Base-by-base conservation (phyloP, 805 yeast genomes). In the Lipomyces oligophaga region DNA sequence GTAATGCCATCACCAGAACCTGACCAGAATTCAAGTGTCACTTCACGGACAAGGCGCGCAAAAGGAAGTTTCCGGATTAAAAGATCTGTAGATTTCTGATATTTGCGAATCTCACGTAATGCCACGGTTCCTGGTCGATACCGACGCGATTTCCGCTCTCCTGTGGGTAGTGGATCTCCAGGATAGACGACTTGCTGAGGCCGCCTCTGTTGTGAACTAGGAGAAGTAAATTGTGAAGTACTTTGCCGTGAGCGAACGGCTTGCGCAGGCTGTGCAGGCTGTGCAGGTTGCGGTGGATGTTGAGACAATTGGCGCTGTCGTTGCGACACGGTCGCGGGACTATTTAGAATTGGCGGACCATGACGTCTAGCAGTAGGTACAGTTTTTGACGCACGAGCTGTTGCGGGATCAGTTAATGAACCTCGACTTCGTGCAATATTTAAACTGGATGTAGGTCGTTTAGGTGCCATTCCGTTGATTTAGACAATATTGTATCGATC, bases 101-200 rank as follows among this genome's bases (percentile, higher is more conserved):
- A 90, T 79, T 94, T 83, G 78, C 96, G 84, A 67, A 93, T 86
- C 77, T 90, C 97, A 76, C 95, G 83, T 70, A 87, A 78, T 55
- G 97, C 97, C 67, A 85, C 93, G 65, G 93, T 85, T 80, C 94
- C 94, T 67, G 94, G 94, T 84, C 84, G 84, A 76, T 84, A 84
- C 79, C 94, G 82, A 83, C 93, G 58, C 89, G 88, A 76, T 83
- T 84, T 83, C 83, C 84, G n/a, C n/a, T n/a, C n/a, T n/a, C n/a
- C n/a, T n/a, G n/a, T n/a, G n/a, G n/a, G n/a, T n/a, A 27, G 18
- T 4, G 46, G 46, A 35, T 42, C 46, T 8, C 41, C 47, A 15
- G 41, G n/a, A n/a, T n/a, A n/a, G n/a, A n/a, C n/a, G n/a, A n/a
- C n/a, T n/a, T n/a, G 66, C 83, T 21, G 1, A 47, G 49, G 3